A percentile compares a stretch with the other conserved stretches of the same genome.
Evolutionary conservation across 768 basidiomycete genomes (phyloP).

Genomic region (Hydnomerulius pinastri): DNA sequence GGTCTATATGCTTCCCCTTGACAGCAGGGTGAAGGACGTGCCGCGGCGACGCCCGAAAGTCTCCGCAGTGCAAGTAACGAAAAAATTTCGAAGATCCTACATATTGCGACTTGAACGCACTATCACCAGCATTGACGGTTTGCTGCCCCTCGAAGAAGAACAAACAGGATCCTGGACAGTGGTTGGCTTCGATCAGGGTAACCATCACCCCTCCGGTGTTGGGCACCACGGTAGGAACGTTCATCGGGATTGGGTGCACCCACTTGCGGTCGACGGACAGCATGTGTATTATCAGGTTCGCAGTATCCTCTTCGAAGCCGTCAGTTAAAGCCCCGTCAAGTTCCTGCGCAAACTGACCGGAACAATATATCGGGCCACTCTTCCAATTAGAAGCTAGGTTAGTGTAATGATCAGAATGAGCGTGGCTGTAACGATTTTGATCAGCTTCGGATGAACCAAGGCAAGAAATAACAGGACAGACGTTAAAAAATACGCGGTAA

Average conservation of each 20-base stretch:
- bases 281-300: slow-evolving; percentile 90
- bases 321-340: neutral
- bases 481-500: slow-evolving; percentile 93
- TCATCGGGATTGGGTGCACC: slow-evolving; percentile 86
- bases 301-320: slow-evolving; percentile 62
- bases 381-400: slow-evolving; percentile 88
- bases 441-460: slow-evolving; percentile 10
- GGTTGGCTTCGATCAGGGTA: slow-evolving; percentile 97
- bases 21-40: slow-evolving; percentile 86
- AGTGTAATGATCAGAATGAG: slow-evolving; percentile 97
- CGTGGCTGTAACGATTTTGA: slow-evolving; percentile 59
- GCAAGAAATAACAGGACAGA: slow-evolving; percentile 30
- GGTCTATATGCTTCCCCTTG: slow-evolving; percentile 78
- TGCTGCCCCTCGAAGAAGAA: slow-evolving; percentile 94
- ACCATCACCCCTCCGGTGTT: slow-evolving; percentile 84
- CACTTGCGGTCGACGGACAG: slow-evolving; percentile 86
- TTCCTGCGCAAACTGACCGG: slow-evolving; percentile 38
- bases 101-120: slow-evolving; percentile 65
- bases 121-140: slow-evolving; percentile 87
- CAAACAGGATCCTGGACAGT: slow-evolving; percentile 94
- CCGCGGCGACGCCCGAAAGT: slow-evolving; percentile 85
- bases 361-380: slow-evolving; percentile 94
- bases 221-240: slow-evolving; percentile 72
- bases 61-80: slow-evolving; percentile 95
- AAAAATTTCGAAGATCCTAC: slow-evolving; percentile 73